Conservation (phyloP, 2,329 filamentous ascomycete genomes). For the Colletotrichum spaethianum region DNA sequence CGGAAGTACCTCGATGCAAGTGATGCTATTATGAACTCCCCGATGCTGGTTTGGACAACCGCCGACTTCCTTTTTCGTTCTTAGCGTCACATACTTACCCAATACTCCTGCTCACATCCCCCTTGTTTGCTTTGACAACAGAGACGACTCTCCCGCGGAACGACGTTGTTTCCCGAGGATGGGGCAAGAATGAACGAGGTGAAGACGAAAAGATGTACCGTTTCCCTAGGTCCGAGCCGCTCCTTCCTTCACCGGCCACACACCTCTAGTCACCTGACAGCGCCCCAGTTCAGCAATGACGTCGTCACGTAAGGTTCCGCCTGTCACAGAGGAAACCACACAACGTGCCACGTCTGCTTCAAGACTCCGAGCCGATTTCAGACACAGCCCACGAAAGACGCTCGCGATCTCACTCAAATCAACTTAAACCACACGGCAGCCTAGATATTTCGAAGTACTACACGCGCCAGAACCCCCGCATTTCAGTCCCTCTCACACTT, state of each 20-base stretch:
- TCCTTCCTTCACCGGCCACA: constrained; percentile 6
- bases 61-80: constrained; percentile 10
- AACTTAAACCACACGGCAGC: constrained; percentile 9
- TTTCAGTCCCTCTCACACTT: constrained; percentile 23
- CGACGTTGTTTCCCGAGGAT: background rate
- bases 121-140: constrained; percentile 17
- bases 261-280: constrained; percentile 37
- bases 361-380: constrained; percentile 37
- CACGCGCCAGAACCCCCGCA: constrained; percentile 11
- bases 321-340: constrained; percentile 37
- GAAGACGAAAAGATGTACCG: background rate
- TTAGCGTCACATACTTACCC: background rate
- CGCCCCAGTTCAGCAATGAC: constrained; percentile 38
- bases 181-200: background rate
- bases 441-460: background rate
- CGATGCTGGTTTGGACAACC: background rate
- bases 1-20: constrained; percentile 12
- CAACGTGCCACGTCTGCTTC: constrained; percentile 40
- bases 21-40: background rate
- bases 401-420: constrained; percentile 5
- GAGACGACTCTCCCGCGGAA: background rate
- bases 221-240: background rate
- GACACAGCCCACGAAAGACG: constrained; percentile 14
- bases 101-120: constrained; percentile 4
- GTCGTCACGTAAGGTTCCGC: constrained; percentile 40